Base-by-base conservation (phyloP, 2,329 filamentous ascomycete genomes). In the Talaromyces sp. region DNA sequence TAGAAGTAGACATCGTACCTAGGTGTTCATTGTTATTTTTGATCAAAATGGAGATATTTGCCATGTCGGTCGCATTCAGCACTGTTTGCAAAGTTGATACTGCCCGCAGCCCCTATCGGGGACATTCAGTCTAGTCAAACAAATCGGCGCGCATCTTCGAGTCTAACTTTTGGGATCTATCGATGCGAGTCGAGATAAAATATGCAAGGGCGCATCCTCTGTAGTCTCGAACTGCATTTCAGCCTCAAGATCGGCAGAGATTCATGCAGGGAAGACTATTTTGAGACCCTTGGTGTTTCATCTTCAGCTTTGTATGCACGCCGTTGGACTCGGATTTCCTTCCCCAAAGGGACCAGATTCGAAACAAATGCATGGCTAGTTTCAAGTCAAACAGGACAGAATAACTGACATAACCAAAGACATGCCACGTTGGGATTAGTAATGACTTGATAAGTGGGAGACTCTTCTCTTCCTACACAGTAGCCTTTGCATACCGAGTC, bases 321-420 rank as follows among this genome's bases (percentile, higher is more conserved):
- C 45, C 28, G 19, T 33, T 35, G 21, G 28, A 54, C 52, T 54
- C 52, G 39, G 52, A 45, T 52, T 57, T 39, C 3, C 28, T 19
- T 35, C 45, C 25, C 17, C n/a, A 15, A 48, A 10, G 45, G 19
- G 45, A 25, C 45, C 5, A 9, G 19, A 48, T 13, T 35, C 17
- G 17, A 4, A 15, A 33, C 13, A 19, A n/a, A 11, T 46, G n/a
- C 25, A 46, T 17, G 22, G 10, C 9, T 17, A 15, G 9, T 31
- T 13, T 6, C 25, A 33, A 46, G 7, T 28, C 25, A 6, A 46
- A 22, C 15, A 31, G 5, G n/a, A 46, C 2, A 19, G 43, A 33
- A 31, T 6, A 46, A 13, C 11, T 5, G 43, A 46, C 25, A 19
- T n/a, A 31, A 33, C 25, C 22, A 46, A 46, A 33, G 22, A 46